These are phyloP conservation scores for Strobilomyces echinocephalus DNA, from an alignment of 768 basidiomycete genomes.

Conservation along the genomic window DNA sequence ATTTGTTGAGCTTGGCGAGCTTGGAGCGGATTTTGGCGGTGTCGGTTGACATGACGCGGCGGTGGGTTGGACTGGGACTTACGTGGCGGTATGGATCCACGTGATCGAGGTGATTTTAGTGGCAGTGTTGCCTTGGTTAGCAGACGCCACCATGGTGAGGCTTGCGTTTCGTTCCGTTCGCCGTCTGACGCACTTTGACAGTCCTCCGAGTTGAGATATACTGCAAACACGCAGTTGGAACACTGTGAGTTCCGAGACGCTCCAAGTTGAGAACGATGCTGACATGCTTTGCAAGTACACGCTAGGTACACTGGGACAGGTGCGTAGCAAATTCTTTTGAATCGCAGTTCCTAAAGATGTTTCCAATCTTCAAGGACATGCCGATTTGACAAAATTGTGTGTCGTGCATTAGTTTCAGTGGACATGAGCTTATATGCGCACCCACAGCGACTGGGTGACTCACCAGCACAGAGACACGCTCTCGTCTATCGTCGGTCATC, in stretches of 20 bases:
- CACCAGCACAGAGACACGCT: constrained; percentile 97
- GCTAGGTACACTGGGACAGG: constrained; percentile 95
- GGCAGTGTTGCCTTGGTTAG: constrained; percentile 7
- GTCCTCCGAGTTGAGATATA: constrained; percentile 92
- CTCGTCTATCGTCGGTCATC: constrained; percentile 88
- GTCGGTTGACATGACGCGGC: constrained; percentile 32
- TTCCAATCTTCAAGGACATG: constrained; percentile 61
- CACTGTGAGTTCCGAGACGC: constrained; percentile 58
- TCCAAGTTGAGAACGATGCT: neutral
- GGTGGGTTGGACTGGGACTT: neutral
- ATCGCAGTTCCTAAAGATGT: constrained; percentile 8
- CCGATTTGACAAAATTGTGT: constrained; percentile 93
- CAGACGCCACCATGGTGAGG: constrained; percentile 19
- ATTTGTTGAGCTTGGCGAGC: constrained; percentile 46
- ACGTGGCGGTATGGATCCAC: constrained; percentile 5
- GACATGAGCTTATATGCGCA: constrained; percentile 12
- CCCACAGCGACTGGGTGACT: constrained; percentile 87
- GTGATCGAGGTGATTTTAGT: constrained; percentile 9
- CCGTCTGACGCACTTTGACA: constrained; percentile 26
- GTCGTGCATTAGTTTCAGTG: constrained; percentile 27
- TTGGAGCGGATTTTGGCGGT: constrained; percentile 33
- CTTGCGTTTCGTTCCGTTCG: neutral
- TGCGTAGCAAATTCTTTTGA: constrained; percentile 33
- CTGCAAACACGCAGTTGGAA: constrained; percentile 93
- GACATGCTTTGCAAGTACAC: constrained; percentile 57